Evolutionary conservation across 306 rosid genomes (phyloP).

Genomic region (Fragaria vesca): DNA sequence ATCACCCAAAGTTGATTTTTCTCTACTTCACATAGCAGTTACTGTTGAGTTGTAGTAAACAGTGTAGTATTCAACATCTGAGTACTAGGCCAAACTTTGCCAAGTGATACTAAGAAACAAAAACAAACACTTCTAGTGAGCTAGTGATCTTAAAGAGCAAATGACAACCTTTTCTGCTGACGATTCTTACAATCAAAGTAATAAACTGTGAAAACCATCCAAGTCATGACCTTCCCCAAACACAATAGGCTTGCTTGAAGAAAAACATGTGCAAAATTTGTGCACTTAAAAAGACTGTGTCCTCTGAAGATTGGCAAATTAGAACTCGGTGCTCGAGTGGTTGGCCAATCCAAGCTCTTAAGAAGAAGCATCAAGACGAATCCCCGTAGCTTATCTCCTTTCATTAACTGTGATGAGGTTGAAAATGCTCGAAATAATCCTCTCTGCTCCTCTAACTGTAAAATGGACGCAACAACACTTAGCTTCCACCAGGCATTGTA

Average conservation of each 20-base stretch:
- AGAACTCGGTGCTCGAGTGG: background rate
- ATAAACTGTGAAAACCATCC: constrained; percentile 14
- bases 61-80: background rate
- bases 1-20: background rate
- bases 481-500: constrained; percentile 14
- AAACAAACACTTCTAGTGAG: background rate
- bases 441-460: background rate
- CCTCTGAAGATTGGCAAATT: background rate
- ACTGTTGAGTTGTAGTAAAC: background rate
- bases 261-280: background rate
- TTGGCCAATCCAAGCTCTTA: background rate
- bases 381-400: constrained; percentile 10
- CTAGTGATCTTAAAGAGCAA: background rate
- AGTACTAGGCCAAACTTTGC: background rate
- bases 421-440: constrained; percentile 3
- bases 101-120: background rate
- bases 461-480: background rate
- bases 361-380: background rate
- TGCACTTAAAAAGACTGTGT: background rate
- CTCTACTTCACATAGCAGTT: background rate
- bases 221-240: background rate
- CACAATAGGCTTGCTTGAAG: background rate
- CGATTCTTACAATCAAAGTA: constrained; percentile 18
- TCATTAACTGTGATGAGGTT: background rate
- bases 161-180: background rate